Percentiles rank a stretch among this genome's conserved stretches.
Conservation (phyloP, 1,284 basidiomycete species). For the Irpex sp. region DNA sequence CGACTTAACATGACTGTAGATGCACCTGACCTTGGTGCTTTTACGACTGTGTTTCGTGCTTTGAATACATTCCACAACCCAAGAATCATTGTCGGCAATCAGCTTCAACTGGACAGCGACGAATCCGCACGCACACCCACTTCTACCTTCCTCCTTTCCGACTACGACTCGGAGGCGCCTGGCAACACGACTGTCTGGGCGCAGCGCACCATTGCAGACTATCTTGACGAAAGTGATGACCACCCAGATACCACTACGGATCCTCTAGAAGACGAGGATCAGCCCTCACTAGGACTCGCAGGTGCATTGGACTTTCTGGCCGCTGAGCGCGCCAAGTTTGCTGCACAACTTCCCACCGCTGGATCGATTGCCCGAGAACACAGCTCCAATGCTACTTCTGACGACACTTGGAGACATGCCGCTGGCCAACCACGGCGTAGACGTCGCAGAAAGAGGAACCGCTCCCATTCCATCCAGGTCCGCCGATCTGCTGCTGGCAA, state of each 20-base stretch:
- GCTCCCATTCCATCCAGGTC: constrained; percentile 19
- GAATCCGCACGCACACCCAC: constrained; percentile 30
- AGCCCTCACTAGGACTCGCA: constrained; percentile 62
- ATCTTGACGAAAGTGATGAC: constrained; percentile 29
- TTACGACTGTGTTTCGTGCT: constrained; percentile 67
- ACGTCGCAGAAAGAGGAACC: constrained; percentile 45
- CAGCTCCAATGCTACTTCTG: constrained; percentile 35
- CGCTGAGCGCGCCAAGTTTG: constrained; percentile 54
- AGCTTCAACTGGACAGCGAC: constrained; percentile 12
- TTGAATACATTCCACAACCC: constrained; percentile 47
- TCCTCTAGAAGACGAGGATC: constrained; percentile 19
- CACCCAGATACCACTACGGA: constrained; percentile 6
- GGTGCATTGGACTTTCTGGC: constrained; percentile 65
- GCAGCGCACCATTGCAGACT: constrained; percentile 58
- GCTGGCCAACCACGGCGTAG: constrained; percentile 40
- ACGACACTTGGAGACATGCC: constrained; percentile 32
- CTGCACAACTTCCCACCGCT: constrained; percentile 35
- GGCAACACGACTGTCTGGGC: constrained; percentile 64
- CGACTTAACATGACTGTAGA: constrained; percentile 35
- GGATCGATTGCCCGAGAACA: constrained; percentile 15
- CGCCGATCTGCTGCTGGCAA: constrained; percentile 13
- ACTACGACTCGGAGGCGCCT: constrained; percentile 38
- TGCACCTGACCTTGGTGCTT: constrained; percentile 73
- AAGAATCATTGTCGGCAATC: constrained; percentile 19
- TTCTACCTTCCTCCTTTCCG: constrained; percentile 32